Evolutionary conservation across 352 stramenopile species (phyloP).

Genomic region (Thraustochytrium striatum): DNA sequence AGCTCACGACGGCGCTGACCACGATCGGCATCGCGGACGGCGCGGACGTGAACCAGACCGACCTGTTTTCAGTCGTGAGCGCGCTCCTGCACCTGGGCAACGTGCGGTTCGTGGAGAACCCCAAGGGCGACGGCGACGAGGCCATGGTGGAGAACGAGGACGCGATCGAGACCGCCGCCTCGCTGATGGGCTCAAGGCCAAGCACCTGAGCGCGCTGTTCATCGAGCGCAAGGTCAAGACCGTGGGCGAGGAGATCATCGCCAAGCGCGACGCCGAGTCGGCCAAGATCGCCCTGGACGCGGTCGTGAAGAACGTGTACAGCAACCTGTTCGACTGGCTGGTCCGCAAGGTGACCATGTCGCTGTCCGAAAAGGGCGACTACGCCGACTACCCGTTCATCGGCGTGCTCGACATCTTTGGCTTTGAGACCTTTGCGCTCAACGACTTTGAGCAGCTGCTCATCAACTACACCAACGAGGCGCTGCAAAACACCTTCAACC

Average conservation of each 20-base stretch:
- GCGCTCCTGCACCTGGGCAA: slow-evolving; percentile 90
- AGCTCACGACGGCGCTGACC: not conserved
- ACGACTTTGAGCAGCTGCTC: slow-evolving; percentile 80
- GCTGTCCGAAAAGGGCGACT: slow-evolving; percentile 61
- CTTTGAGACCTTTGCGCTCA: slow-evolving; percentile 91
- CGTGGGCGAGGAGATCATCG: slow-evolving; percentile 57
- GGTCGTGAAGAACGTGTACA: slow-evolving; percentile 91
- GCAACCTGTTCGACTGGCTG: slow-evolving; percentile 90
- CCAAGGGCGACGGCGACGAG: slow-evolving; percentile 1
- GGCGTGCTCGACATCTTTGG: slow-evolving; percentile 94
- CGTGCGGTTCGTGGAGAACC: slow-evolving; percentile 60
- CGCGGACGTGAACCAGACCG: slow-evolving; percentile 71
- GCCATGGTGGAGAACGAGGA: not conserved
- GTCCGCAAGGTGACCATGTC: slow-evolving; percentile 76
- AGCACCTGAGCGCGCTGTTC: not conserved
- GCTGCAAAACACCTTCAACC: slow-evolving; percentile 78
- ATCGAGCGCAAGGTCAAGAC: slow-evolving; percentile 3
- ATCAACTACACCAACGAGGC: slow-evolving; percentile 84
- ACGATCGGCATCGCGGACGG: not conserved
- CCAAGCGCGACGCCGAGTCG: slow-evolving; percentile 66
- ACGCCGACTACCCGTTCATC: slow-evolving; percentile 69
- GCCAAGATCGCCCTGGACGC: slow-evolving; percentile 76
- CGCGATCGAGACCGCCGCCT: not conserved
- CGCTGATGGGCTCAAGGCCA: not conserved
- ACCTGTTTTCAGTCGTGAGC: slow-evolving; percentile 80